Conservation (phyloP, 345 rosid genomes). For the Aurinia saxatilis region DNA sequence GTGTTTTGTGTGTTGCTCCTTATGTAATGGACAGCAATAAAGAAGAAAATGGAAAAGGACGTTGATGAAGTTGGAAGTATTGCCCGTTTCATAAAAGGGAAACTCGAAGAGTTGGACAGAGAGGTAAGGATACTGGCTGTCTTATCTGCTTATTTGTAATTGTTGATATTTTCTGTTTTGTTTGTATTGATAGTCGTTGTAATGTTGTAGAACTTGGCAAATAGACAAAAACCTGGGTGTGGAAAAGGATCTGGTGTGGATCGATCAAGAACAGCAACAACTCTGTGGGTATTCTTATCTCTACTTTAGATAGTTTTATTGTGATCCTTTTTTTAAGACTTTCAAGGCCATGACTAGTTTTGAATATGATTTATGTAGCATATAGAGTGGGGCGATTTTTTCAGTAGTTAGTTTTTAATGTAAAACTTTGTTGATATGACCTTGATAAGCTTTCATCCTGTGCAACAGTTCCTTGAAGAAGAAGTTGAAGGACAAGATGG, state of each 20-base stretch:
- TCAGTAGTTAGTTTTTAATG: neutral
- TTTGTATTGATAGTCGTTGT: neutral
- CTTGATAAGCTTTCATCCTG: constrained; percentile 4
- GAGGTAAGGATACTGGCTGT: constrained; percentile 38
- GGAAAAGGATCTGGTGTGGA: constrained; percentile 84
- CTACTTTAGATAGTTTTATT: neutral
- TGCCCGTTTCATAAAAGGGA: constrained; percentile 68
- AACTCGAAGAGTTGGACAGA: constrained; percentile 66
- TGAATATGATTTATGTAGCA: neutral
- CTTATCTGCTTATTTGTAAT: neutral
- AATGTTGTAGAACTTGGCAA: constrained; percentile 63
- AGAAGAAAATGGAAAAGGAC: constrained; percentile 84
- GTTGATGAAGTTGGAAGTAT: constrained; percentile 90
- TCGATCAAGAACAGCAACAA: constrained; percentile 80
- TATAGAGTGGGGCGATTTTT: neutral
- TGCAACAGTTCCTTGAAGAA: constrained; percentile 53
- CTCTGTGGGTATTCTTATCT: constrained; percentile 40
- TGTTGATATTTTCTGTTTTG: neutral
- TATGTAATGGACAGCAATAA: constrained; percentile 48
- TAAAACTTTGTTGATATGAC: constrained; percentile 1
- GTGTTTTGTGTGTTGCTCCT: constrained; percentile 9
- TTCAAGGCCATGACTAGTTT: neutral
- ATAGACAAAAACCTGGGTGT: constrained; percentile 81
- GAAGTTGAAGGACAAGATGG: constrained; percentile 51
- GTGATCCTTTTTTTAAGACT: neutral